Base-by-base conservation (phyloP, 768 basidiomycete species). In the Pleurotus djamor region DNA sequence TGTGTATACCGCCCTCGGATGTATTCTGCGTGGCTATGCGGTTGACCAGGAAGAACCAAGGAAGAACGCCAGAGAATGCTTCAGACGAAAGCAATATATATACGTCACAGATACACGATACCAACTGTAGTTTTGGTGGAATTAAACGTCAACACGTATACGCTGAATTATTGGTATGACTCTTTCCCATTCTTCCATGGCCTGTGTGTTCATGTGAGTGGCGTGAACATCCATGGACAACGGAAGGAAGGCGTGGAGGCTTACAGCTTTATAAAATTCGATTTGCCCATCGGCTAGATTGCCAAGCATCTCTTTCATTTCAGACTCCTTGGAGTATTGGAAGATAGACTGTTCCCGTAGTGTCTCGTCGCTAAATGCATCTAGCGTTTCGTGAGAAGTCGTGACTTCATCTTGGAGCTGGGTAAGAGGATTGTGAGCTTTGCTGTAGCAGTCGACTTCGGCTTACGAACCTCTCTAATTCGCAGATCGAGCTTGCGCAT, bases 131-230 rank as follows among this genome's bases (percentile, higher is more conserved):
- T 33, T 7, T 28, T 28, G 21, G 21, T 28, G 32, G 17, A 65
- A 65, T 77, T 83, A 93, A 69, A 93, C 86, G 74, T 95, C 94
- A 75, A 96, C 94, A 57, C 92, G 88, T 77, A 96, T 96, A 58
- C 92, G 90, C 73, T 96, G 92, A 68, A 96, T 88, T 65, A 94
- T 78, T 65, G 94, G 92, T 81, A 95, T 94, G 69, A 96, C 90
- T 73, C 91, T 81, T 57, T 98, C 95, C 95, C 94, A 98, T 72
- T 98, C 95, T 65, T 98, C 94, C 91, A 96, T 95, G 57, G 92
- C 87, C 89, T 94, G 28, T 17, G 16, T 17, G 21, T 28, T 16
- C 7, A 3, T 21, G 32, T 34, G 45, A 41, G 45, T 48, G 21
- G 21, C 1, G 1, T 1, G 21, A 28, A 28, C 21, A 28, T 28